These are phyloP conservation scores for Wilcoxina mikolae DNA, from an alignment of 495 filamentous ascomycete species.

Conservation along the genomic window DNA sequence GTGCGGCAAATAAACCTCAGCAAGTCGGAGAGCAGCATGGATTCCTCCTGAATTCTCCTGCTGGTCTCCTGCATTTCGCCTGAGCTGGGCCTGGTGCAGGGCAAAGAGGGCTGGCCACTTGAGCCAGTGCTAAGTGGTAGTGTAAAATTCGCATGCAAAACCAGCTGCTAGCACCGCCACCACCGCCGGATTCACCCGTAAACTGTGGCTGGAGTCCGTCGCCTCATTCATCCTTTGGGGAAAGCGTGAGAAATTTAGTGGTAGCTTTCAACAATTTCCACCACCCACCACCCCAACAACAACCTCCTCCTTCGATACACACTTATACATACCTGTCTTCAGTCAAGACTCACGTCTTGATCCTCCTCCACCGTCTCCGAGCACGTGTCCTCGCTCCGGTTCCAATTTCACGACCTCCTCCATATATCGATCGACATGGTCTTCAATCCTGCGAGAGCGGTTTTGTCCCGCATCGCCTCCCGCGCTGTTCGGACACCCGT, in stretches of 20 bases:
- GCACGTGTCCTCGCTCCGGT: too few relatives aligned
- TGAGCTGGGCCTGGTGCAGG: too few relatives aligned
- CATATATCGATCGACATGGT: neutral
- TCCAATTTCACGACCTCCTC: neutral
- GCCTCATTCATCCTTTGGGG: neutral
- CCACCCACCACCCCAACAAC: conserved; percentile 2
- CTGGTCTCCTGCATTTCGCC: too few relatives aligned
- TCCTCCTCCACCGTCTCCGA: too few relatives aligned
- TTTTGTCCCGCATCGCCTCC: conserved; percentile 15
- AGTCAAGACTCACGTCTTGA: neutral
- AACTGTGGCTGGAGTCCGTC: neutral
- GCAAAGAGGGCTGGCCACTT: too few relatives aligned
- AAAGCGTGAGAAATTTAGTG: conserved; percentile 2
- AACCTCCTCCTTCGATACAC: conserved; percentile 1
- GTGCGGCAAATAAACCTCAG: neutral
- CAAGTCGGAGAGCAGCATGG: neutral
- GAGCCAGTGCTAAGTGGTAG: too few relatives aligned
- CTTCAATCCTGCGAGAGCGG: conserved; percentile 1
- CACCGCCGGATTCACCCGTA: neutral
- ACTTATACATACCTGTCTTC: too few relatives aligned
- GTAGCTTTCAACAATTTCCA: conserved; percentile 7
- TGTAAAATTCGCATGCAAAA: too few relatives aligned
- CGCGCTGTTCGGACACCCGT: conserved; percentile 19
- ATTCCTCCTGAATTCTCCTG: too few relatives aligned
- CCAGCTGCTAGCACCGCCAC: too few relatives aligned